Conservation (phyloP, 352 stramenopile species). For the Phytophthora melonis region DNA sequence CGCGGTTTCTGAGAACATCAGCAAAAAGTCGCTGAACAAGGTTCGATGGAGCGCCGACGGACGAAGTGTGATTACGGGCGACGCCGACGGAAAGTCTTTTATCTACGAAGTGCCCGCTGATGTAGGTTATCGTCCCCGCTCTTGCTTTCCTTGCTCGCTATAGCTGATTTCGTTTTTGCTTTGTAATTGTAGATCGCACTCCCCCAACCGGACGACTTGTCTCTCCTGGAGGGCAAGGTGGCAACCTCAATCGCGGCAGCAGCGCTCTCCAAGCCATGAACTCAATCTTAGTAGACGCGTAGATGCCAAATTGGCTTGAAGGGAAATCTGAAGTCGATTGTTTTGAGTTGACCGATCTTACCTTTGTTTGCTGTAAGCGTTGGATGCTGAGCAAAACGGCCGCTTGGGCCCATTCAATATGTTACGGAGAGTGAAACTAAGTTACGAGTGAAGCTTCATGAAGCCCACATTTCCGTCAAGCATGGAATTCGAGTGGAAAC, state of each 20-base stretch:
- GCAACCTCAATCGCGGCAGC: constrained; percentile 56
- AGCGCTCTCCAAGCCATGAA: constrained; percentile 57
- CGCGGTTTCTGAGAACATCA: constrained; percentile 69
- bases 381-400: background rate
- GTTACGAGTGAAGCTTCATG: background rate
- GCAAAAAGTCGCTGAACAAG: constrained; percentile 84
- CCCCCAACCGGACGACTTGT: constrained; percentile 68
- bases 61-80: constrained; percentile 82
- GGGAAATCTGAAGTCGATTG: constrained; percentile 30
- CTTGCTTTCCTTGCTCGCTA: constrained; percentile 17
- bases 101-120: constrained; percentile 86
- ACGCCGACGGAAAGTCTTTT: constrained; percentile 74
- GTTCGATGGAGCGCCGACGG: constrained; percentile 84
- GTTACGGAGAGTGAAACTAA: background rate
- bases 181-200: constrained; percentile 61
- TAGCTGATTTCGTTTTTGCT: constrained; percentile 13
- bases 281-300: constrained; percentile 19
- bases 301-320: constrained; percentile 29
- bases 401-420: no score
- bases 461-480: constrained; percentile 10
- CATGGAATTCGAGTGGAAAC: constrained; percentile 44
- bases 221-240: constrained; percentile 72
- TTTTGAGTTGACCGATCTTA: constrained; percentile 22
- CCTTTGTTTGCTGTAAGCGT: background rate
- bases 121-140: constrained; percentile 43